Conservation (phyloP, 108 stramenopile genomes). For the Craspedostauros australis region DNA sequence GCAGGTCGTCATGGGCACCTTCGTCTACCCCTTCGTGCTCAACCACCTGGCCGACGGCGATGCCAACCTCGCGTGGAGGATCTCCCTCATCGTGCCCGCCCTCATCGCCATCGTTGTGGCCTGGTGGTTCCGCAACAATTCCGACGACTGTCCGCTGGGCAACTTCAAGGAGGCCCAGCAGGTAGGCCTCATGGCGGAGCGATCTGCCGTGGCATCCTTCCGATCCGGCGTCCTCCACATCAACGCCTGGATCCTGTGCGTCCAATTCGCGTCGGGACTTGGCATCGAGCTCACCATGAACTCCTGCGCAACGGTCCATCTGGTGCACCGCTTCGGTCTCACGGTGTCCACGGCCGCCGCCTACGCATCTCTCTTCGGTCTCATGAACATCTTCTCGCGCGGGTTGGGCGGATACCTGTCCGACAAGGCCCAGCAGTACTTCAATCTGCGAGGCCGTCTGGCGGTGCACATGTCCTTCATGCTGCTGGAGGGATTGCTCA, state of each 20-base stretch:
- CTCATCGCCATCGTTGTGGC: constrained; percentile 35
- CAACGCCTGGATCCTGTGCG: constrained; percentile 58
- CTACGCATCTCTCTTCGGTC: constrained; percentile 49
- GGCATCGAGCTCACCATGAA: constrained; percentile 71
- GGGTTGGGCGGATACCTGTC: constrained; percentile 41
- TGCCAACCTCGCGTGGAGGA: constrained; percentile 44
- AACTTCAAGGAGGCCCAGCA: constrained; percentile 46
- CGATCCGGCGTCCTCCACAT: constrained; percentile 40
- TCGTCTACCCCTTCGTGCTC: constrained; percentile 31
- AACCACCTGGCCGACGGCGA: constrained; percentile 4
- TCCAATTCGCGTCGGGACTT: constrained; percentile 58
- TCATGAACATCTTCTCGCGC: constrained; percentile 38
- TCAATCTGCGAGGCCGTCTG: constrained; percentile 47
- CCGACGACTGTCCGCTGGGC: constrained; percentile 63
- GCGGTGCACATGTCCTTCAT: constrained; percentile 36
- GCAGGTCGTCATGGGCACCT: constrained; percentile 47
- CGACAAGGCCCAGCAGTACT: constrained; percentile 19
- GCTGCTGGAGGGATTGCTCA: constrained; percentile 36
- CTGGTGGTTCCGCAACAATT: constrained; percentile 25
- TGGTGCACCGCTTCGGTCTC: constrained; percentile 34
- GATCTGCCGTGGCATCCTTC: constrained; percentile 37
- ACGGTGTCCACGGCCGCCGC: constrained; percentile 27
- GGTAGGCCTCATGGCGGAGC: constrained; percentile 46
- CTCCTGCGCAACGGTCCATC: constrained; percentile 46
- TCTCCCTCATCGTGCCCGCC: constrained; percentile 47